A percentile compares a stretch with the other conserved stretches of the same genome.
phyloP scores from a whole-genome alignment of 116 monocot genomes.

The Iris pallida region DNA sequence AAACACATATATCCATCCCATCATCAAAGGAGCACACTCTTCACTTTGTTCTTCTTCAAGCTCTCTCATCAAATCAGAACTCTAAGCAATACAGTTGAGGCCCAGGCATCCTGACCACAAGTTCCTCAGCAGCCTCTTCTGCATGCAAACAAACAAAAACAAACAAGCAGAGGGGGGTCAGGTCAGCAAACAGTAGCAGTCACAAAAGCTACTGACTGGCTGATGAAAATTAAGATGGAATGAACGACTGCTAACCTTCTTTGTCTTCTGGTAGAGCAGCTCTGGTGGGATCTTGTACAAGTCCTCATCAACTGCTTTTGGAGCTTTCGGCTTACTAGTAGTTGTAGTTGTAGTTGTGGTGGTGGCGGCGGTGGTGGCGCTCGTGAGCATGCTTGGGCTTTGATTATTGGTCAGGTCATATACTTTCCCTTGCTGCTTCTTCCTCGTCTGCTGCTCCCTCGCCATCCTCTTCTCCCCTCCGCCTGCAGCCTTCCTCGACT shows the following conservation, averaged over 20 bases:
- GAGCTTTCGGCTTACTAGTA: not conserved
- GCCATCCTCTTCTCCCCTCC: not conserved
- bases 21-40: no score
- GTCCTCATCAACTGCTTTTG: slow-evolving; percentile 20
- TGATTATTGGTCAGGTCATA: not conserved
- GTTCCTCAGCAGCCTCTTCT: slow-evolving; percentile 17
- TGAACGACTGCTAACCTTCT: slow-evolving; percentile 6
- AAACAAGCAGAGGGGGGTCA: not conserved
- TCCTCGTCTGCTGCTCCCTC: not conserved
- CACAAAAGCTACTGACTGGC: no score
- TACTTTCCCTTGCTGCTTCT: slow-evolving; percentile 3
- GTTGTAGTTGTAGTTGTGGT: no score
- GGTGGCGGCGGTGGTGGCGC: no score
- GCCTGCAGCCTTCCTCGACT: no score
- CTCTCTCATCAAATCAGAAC: not conserved
- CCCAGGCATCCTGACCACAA: slow-evolving; percentile 15
- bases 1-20: no score
- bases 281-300: slow-evolving; percentile 20
- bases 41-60: no score
- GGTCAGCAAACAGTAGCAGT: no score
- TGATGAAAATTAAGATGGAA: no score
- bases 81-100: slow-evolving; percentile 19
- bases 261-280: slow-evolving; percentile 17
- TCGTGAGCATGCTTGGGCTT: not conserved
- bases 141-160: not conserved